Conservation (phyloP, 306 rosid genomes). For the Elaeagnus macrophylla region DNA sequence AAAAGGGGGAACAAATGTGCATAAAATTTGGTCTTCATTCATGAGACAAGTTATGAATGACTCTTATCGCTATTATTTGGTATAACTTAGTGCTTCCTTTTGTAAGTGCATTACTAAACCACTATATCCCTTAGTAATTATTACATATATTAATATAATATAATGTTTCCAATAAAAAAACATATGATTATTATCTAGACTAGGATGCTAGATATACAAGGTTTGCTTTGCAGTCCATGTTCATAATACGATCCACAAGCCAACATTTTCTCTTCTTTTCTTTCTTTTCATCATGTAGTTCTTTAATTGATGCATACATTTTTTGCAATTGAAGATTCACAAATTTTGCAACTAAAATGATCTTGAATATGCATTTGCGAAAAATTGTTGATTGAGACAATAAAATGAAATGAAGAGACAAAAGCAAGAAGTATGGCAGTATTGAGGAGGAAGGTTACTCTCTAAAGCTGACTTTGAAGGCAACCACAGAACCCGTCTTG, state of each 20-base stretch:
- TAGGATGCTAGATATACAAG: too few relatives aligned
- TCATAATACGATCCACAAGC: background rate
- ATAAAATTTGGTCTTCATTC: too few relatives aligned
- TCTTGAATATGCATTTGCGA: constrained; percentile 4
- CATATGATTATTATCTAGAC: too few relatives aligned
- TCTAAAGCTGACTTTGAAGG: constrained; percentile 95
- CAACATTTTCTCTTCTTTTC: background rate
- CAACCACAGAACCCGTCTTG: constrained; percentile 72
- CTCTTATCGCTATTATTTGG: too few relatives aligned
- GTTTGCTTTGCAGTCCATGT: background rate
- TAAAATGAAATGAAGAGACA: background rate
- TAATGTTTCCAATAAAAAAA: too few relatives aligned
- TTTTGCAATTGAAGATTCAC: background rate
- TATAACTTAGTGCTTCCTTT: too few relatives aligned
- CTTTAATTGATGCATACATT: background rate
- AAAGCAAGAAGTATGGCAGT: background rate
- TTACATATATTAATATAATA: too few relatives aligned
- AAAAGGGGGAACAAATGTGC: too few relatives aligned
- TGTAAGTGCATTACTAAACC: too few relatives aligned
- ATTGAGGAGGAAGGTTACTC: constrained; percentile 38
- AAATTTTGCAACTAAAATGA: background rate
- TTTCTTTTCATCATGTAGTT: background rate
- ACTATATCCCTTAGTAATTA: too few relatives aligned
- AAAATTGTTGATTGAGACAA: background rate
- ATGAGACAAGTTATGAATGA: too few relatives aligned